Conservation (phyloP, 2,329 filamentous ascomycete species). For the Aspergillus caelatus region DNA sequence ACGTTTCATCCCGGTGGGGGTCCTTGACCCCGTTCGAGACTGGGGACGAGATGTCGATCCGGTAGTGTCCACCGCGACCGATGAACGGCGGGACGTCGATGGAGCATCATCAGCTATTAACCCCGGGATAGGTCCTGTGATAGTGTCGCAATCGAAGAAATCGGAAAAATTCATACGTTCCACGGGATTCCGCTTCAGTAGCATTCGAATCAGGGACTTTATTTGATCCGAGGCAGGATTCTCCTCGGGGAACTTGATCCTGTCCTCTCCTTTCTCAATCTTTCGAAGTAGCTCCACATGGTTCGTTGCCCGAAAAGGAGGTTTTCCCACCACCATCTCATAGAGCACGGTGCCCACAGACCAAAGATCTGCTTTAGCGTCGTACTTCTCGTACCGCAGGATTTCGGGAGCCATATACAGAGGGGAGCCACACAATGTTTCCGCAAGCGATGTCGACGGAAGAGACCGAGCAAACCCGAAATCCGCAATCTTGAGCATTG, state of each 20-base stretch:
- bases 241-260: slow-evolving; percentile 79
- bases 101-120: slow-evolving; percentile 76
- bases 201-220: slow-evolving; percentile 75
- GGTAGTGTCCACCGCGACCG: slow-evolving; percentile 17
- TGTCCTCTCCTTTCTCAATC: slow-evolving; percentile 86
- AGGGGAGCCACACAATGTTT: slow-evolving; percentile 94
- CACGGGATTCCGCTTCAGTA: slow-evolving; percentile 83
- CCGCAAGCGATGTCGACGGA: slow-evolving; percentile 86
- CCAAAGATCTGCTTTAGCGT: slow-evolving; percentile 96
- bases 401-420: slow-evolving; percentile 99
- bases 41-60: slow-evolving; percentile 21
- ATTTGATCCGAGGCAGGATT: slow-evolving; percentile 72
- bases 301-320: slow-evolving; percentile 89
- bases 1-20: slow-evolving; percentile 19
- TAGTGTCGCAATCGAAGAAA: slow-evolving; percentile 77
- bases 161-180: slow-evolving; percentile 84
- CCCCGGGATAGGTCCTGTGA: slow-evolving; percentile 76
- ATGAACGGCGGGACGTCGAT: slow-evolving; percentile 20
- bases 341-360: slow-evolving; percentile 94
- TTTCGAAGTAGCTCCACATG: slow-evolving; percentile 91
- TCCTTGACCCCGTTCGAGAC: slow-evolving; percentile 19
- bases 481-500: slow-evolving; percentile 96
- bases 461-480: slow-evolving; percentile 97
- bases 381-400: slow-evolving; percentile 93
- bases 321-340: slow-evolving; percentile 89